Base-by-base conservation (phyloP, 163 green algal genomes). In the Picocystis sp. region DNA sequence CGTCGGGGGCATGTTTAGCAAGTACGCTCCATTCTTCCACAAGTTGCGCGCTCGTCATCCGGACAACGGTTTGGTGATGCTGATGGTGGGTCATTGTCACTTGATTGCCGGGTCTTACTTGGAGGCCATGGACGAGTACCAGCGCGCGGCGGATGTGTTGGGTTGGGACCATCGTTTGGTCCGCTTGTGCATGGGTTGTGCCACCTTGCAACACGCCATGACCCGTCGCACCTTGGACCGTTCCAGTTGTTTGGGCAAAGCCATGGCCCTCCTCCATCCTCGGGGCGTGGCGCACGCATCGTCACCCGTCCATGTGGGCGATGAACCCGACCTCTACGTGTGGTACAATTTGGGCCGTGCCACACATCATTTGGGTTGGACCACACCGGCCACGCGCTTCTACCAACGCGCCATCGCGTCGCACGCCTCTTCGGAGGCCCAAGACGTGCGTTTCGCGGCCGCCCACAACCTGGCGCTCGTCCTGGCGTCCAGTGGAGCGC, bases 391-490 rank as follows among this genome's bases (percentile, higher is more conserved):
- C 8, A 72, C 80, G 3, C 65, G 72, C 14, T 74, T 81, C 52
- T 93, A 93, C 56, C 49, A 83, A 43, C 47, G 61, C 3, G 77
- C 54, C 10, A 62, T 92, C 11, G 11, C 22, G 13, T 42, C 22
- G 22, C 43, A 29, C 3, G 46, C 50, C 1, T 35, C 47, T 1
- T 43, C 45, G 22, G 58, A 38, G 5, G 29, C 29, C 5, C 5
- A 38, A 8, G 29, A 38, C 29, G 29, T 38, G 29, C 29, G 29
- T 8, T 38, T 38, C 29, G 29, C 29, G 52, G 70, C 72, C 8
- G 86, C 86, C 3, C 74, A 87, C 62, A 95, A 95, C 58, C 56
- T 94, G 49, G 70, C 65, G 0, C 56, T 84, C 6, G 77, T 94
- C 25, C 86, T 87, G 55, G 50, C 58, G 22, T 58, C 50, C 9